These are phyloP conservation scores for Colletotrichum sp. DNA, from an alignment of 2,329 filamentous ascomycete species.

Conservation along the genomic window DNA sequence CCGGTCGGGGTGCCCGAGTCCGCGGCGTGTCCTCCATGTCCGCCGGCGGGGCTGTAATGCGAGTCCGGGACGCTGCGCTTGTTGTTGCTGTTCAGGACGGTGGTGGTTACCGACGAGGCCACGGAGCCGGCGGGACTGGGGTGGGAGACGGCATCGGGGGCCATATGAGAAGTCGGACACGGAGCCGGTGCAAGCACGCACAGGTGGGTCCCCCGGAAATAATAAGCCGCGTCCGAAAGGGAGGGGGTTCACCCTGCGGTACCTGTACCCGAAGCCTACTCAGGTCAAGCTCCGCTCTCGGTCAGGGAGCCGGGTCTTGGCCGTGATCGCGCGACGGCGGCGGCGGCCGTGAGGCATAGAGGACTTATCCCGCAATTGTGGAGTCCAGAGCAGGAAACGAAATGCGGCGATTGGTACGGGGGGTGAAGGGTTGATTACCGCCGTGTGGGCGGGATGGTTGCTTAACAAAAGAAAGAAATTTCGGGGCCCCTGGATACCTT, in stretches of 20 bases:
- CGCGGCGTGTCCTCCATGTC: neutral
- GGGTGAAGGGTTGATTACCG: neutral
- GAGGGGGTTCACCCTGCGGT: neutral
- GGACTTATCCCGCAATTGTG: neutral
- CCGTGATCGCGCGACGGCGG: constrained; percentile 4
- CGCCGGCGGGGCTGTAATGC: constrained; percentile 8
- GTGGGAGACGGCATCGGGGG: constrained; percentile 19
- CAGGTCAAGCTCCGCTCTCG: neutral
- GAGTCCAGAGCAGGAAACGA: neutral
- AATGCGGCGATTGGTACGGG: neutral
- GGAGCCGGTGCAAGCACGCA: neutral
- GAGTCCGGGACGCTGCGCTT: constrained; percentile 13
- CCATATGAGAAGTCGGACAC: constrained; percentile 1
- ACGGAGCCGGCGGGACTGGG: constrained; percentile 21
- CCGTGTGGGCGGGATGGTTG: neutral
- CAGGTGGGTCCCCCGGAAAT: neutral
- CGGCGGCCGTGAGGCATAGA: neutral
- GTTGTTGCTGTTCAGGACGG: neutral
- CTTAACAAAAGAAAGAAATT: neutral
- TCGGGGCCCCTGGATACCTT: neutral
- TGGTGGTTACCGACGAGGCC: constrained; percentile 14
- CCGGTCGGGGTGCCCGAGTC: neutral
- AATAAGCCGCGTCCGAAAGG: neutral
- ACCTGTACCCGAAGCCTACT: neutral
- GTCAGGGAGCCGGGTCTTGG: constrained; percentile 7